These are phyloP conservation scores for Penicillium robsamsonii DNA, from an alignment of 495 filamentous ascomycete species.

Conservation along the genomic window DNA sequence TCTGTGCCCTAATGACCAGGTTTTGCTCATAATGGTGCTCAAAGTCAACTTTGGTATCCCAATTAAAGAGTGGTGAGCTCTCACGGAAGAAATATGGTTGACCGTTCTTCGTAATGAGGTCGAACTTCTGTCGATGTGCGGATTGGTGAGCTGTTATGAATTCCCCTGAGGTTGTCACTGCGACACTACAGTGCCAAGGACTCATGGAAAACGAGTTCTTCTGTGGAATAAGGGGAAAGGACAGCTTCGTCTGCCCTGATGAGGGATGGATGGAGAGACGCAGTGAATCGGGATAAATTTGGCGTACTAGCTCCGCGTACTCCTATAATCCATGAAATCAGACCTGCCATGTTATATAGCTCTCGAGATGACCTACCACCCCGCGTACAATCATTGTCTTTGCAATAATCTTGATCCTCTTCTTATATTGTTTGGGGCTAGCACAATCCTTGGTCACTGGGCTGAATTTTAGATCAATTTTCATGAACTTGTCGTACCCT, in stretches of 20 bases:
- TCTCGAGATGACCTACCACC: not conserved
- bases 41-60: slow-evolving; percentile 7
- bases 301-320: slow-evolving; percentile 7
- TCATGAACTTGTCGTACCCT: slow-evolving; percentile 14
- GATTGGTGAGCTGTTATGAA: slow-evolving; percentile 9
- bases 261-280: slow-evolving; percentile 11
- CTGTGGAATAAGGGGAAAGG: slow-evolving; percentile 7
- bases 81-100: slow-evolving; percentile 12
- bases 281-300: slow-evolving; percentile 9
- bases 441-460: slow-evolving; percentile 6
- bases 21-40: slow-evolving; percentile 2
- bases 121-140: slow-evolving; percentile 3
- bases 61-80: slow-evolving; percentile 1
- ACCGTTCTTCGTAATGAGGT: not conserved
- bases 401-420: slow-evolving; percentile 9
- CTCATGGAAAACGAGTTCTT: slow-evolving; percentile 9
- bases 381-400: slow-evolving; percentile 8
- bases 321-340: not conserved
- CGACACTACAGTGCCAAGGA: slow-evolving; percentile 12
- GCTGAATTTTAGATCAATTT: slow-evolving; percentile 11
- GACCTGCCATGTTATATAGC: not conserved
- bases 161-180: not conserved
- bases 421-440: slow-evolving; percentile 10
- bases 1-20: not conserved
- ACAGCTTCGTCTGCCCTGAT: slow-evolving; percentile 9